Base-by-base conservation (phyloP, 495 filamentous ascomycete genomes). In the Aspergillus heteromorphus region DNA sequence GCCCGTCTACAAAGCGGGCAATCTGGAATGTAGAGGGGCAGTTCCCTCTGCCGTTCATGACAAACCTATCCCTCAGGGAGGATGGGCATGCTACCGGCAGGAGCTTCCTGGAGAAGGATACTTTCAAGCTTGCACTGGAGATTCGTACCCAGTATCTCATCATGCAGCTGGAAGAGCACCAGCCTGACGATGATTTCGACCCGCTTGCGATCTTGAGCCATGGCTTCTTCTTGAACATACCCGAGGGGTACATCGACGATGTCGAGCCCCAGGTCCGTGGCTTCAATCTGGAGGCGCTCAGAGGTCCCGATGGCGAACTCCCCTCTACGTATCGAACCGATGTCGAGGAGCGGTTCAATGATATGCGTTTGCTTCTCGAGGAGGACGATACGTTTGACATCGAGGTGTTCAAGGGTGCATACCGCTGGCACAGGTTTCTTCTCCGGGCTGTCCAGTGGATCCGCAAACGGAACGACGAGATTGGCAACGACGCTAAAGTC, bases 101-200 rank as follows among this genome's bases (percentile, higher is more conserved):
- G n/a, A 77, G 70, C 42, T 34, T 25, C 18, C 56, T 69, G 3
- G 48, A 57, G 10, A 60, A 57, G 10, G 59, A 61, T 10, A 73
- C 72, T 0, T 66, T 75, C 31, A 59, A 69, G 19, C 61, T 77
- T 20, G 74, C 73, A 0, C 51, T 77, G 21, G 64, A 71, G 19
- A 69, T 77, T 27, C 65, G 74, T 8, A 76, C 73, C 0, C 73
- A 75, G 43, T 64, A 59, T 19, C 53, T 74, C 23, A 65, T 73
- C 19, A 51, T 61, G 36, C 57, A 64, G 4, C 50, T 76, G 19
- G 69, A 73, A 40, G 61, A 51, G 6, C 62, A 58, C 25, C 61
- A 68, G 21, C 36, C 56, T 29, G 60, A 64, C 10, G 61, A 58
- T 2, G 53, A 48, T 2, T 73, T 71, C 21, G 61, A 68, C 18